phyloP scores from a whole-genome alignment of 164 flowering plant genomes.

The Liquidambar formosana region DNA sequence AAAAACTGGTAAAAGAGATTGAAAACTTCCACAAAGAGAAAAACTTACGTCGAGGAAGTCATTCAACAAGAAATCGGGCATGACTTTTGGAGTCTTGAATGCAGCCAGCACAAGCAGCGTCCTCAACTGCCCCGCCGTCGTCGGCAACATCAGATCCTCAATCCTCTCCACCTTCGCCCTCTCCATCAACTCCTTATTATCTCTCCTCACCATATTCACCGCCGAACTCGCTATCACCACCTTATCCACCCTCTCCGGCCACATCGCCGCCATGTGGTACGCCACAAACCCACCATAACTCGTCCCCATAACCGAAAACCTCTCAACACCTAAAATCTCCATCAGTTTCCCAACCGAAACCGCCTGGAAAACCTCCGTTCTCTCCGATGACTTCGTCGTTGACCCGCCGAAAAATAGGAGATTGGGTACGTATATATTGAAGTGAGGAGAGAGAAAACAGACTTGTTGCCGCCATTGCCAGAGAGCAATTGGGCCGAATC shows the following conservation, averaged over 20 bases:
- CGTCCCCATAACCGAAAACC: slow-evolving; percentile 44
- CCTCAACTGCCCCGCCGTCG: slow-evolving; percentile 40
- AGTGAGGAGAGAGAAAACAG: slow-evolving; percentile 30
- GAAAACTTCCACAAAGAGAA: background rate
- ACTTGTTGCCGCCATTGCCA: slow-evolving; percentile 71
- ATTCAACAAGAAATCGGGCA: slow-evolving; percentile 60
- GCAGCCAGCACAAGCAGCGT: slow-evolving; percentile 34
- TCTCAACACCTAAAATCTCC: slow-evolving; percentile 43
- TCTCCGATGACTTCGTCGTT: slow-evolving; percentile 38
- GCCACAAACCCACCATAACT: slow-evolving; percentile 75
- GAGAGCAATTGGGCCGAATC: slow-evolving; percentile 55
- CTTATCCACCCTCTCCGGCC: slow-evolving; percentile 60
- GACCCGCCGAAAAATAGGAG: slow-evolving; percentile 78
- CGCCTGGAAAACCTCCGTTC: slow-evolving; percentile 75
- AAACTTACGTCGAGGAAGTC: slow-evolving; percentile 52
- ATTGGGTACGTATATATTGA: slow-evolving; percentile 75
- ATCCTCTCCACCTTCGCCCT: slow-evolving; percentile 41
- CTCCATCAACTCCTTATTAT: slow-evolving; percentile 38
- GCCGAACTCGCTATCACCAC: slow-evolving; percentile 79
- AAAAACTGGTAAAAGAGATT: background rate
- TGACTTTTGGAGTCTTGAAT: slow-evolving; percentile 8
- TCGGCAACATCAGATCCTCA: slow-evolving; percentile 65
- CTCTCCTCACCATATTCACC: slow-evolving; percentile 41
- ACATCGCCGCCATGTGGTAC: slow-evolving; percentile 61
- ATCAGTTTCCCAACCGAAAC: slow-evolving; percentile 44